Conservation (phyloP, 257 asterid species). For the Fraxinus americana region DNA sequence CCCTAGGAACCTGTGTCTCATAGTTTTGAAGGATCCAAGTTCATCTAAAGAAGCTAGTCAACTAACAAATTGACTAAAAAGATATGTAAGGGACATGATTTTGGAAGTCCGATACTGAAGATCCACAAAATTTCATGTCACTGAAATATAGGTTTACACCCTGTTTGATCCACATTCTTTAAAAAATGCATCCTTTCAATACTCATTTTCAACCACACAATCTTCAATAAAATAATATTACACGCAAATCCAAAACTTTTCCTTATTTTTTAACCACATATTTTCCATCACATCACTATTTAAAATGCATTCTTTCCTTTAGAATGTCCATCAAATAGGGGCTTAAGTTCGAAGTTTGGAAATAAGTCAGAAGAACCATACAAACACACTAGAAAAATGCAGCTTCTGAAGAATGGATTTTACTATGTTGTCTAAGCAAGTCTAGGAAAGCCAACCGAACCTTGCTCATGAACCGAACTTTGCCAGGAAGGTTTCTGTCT, state of each 20-base stretch:
- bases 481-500: slow-evolving; percentile 62
- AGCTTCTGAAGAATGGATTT: background rate
- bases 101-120: background rate
- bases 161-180: too few species aligned
- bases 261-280: too few species aligned
- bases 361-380: background rate
- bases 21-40: background rate
- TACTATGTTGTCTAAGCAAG: background rate
- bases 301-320: too few species aligned
- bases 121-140: background rate
- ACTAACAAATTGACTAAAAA: background rate
- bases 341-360: background rate
- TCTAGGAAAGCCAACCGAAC: slow-evolving; percentile 35
- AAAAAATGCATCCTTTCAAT: too few species aligned
- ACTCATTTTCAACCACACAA: too few species aligned
- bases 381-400: slow-evolving; percentile 4
- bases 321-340: too few species aligned
- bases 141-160: background rate
- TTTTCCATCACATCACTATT: too few species aligned
- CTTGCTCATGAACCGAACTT: slow-evolving; percentile 34
- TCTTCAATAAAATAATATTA: too few species aligned
- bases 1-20: background rate
- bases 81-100: too few species aligned
- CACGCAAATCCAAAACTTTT: too few species aligned
- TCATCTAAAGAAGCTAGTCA: background rate